Conservation (phyloP, 441 rosid species). For the Euphorbia schlechtendalii region DNA sequence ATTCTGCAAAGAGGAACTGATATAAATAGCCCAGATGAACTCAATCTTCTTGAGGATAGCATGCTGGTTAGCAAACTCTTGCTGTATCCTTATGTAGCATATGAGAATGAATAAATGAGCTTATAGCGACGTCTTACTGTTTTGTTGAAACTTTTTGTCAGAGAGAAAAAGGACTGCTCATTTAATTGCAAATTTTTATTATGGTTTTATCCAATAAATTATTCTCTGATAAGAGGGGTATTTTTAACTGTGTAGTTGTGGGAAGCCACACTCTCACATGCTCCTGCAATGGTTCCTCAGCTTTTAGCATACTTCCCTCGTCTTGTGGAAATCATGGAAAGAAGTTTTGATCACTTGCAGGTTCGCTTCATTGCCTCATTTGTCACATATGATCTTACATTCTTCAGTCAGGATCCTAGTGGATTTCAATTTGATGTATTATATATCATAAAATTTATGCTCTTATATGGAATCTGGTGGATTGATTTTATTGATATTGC, state of each 20-base stretch:
- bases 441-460: not conserved
- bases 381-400: not conserved
- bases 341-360: constrained; percentile 95
- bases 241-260: constrained; percentile 62
- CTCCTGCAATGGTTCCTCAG: constrained; percentile 92
- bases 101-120: not conserved
- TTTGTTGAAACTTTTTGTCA: too few relatives aligned
- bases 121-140: too few relatives aligned
- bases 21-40: constrained; percentile 82
- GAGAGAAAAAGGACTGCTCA: not conserved
- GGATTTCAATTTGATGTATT: not conserved
- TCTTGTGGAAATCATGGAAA: constrained; percentile 77
- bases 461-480: not conserved
- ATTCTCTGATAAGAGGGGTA: constrained; percentile 15
- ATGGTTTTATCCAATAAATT: not conserved
- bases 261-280: constrained; percentile 89
- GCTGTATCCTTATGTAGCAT: constrained; percentile 11
- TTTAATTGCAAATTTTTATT: not conserved
- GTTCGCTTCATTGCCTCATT: constrained; percentile 29
- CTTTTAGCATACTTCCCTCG: constrained; percentile 69
- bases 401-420: not conserved
- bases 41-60: constrained; percentile 94
- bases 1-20: constrained; percentile 84
- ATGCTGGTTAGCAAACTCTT: constrained; percentile 58
- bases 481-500: not conserved